Base-by-base conservation (phyloP, 2,329 filamentous ascomycete species). In the Pyrenophora seminiperda region DNA sequence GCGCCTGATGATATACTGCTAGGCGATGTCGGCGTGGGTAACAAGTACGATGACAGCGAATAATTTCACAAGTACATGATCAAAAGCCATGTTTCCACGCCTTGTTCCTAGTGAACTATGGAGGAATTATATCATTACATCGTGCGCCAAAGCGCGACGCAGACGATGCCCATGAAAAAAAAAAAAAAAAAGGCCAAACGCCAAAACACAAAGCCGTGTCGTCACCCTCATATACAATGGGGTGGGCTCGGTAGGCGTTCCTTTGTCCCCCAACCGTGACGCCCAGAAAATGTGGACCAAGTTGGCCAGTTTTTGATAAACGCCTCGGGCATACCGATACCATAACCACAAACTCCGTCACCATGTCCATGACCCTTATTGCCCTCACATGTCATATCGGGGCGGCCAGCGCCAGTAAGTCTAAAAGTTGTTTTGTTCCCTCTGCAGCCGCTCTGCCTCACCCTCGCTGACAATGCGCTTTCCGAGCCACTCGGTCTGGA, bases 401-500 rank as follows among this genome's bases (percentile, higher is more conserved):
- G 7, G 24, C 10, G 24, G 9, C 6, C 15, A 18, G 39, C 27
- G 17, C 27, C 1, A 27, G 3, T 15, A 36, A 34, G 14, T 34
- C 27, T 59, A 70, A 41, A 58, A 70, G 39, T 61, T 59, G 17
- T 67, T 65, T 46, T 63, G 62, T 43, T 73, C 70, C 6, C 70
- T 48, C 42, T 64, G 63, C 27, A 56, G 45, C 9, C 67, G 58
- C 56, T 73, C 70, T 7, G 62, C 61, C 55, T 72, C 69, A 19
- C 70, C 70, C 53, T 71, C 69, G 20, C 54, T 61, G 17, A 72
- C 66, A 49, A 71, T 71, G 43, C 65, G 57, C 65, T 73, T 72
- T 48, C 67, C 67, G 17, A 72, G 61, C 68, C 68, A 73, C 75
- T 97, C 93, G 68, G 93, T 91, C 15, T 90, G 96, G 73, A 97